A percentile compares a stretch with the other conserved stretches of the same genome.
phyloP scores from a whole-genome alignment of 2,329 filamentous ascomycete genomes.

The Diplodia scrobiculata region DNA sequence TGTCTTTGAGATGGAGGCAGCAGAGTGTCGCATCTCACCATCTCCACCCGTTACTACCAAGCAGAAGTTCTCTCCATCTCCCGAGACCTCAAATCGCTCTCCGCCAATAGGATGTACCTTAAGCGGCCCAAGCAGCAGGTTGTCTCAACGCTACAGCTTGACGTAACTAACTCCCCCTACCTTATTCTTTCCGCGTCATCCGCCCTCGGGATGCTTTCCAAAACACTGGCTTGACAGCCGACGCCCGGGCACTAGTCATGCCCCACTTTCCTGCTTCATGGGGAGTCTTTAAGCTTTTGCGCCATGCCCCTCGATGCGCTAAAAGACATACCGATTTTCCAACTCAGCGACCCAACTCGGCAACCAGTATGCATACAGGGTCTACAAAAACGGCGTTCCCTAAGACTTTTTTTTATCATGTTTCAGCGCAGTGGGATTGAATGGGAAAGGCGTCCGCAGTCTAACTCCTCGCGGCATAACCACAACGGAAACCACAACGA shows the following conservation, averaged over 20 bases:
- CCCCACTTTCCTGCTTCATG: neutral
- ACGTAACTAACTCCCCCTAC: neutral
- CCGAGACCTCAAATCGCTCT: neutral
- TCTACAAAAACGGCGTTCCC: constrained; percentile 21
- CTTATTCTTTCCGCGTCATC: constrained; percentile 5
- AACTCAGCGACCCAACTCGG: neutral
- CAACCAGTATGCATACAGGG: constrained; percentile 1
- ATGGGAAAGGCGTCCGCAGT: neutral
- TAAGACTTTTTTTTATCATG: neutral
- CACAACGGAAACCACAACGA: neutral
- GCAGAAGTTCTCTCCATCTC: neutral
- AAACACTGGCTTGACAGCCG: constrained; percentile 22
- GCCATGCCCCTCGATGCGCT: neutral
- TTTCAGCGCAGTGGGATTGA: neutral
- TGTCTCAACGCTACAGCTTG: constrained; percentile 9
- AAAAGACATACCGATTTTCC: neutral
- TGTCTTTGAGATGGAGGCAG: neutral
- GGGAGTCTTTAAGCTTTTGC: constrained; percentile 4
- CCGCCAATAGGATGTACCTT: neutral
- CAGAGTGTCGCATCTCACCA: neutral
- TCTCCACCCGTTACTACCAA: neutral
- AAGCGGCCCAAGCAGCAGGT: neutral
- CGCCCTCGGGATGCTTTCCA: neutral
- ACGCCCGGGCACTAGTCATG: neutral
- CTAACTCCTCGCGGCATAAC: neutral